Evolutionary conservation across 179 eudicot genomes (phyloP).

Genomic region (Carnegiea gigantea): DNA sequence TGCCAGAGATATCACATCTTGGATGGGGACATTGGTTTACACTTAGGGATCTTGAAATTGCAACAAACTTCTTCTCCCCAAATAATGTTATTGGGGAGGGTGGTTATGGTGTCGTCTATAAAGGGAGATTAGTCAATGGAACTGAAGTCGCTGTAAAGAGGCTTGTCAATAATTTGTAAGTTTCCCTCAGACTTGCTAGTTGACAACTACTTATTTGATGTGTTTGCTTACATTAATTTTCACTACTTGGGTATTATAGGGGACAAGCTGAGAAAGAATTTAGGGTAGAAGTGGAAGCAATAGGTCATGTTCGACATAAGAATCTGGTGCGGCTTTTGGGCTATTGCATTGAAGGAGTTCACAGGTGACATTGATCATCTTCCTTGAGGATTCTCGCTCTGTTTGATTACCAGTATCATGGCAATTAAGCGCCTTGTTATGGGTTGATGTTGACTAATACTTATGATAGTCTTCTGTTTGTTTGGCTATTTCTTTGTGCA

Average conservation of each 20-base stretch:
- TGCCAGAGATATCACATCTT: constrained; percentile 89
- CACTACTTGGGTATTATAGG: constrained; percentile 35
- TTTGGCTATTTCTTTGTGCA: constrained; percentile 6
- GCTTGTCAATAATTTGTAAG: constrained; percentile 91
- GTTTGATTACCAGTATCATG: not conserved
- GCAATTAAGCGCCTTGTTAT: not conserved
- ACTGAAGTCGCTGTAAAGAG: constrained; percentile 91
- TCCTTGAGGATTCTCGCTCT: not conserved
- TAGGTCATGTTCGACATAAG: constrained; percentile 96
- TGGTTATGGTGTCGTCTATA: constrained; percentile 92
- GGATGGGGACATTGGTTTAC: constrained; percentile 99
- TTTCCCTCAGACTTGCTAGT: constrained; percentile 9
- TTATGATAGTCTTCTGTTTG: constrained; percentile 6
- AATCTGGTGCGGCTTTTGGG: constrained; percentile 94
- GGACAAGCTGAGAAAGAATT: constrained; percentile 98
- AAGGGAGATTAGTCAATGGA: constrained; percentile 74
- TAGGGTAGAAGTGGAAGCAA: constrained; percentile 95
- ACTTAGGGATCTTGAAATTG: constrained; percentile 80
- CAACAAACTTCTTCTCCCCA: constrained; percentile 66
- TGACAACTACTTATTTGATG: not conserved
- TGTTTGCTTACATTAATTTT: constrained; percentile 6
- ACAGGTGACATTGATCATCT: constrained; percentile 52
- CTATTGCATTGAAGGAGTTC: constrained; percentile 92
- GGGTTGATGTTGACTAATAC: not conserved
- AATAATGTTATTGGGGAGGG: constrained; percentile 82